Percentiles rank a stretch among this genome's conserved stretches.
phyloP scores from a whole-genome alignment of 148 eudicot species.

The Oxyria digyna region DNA sequence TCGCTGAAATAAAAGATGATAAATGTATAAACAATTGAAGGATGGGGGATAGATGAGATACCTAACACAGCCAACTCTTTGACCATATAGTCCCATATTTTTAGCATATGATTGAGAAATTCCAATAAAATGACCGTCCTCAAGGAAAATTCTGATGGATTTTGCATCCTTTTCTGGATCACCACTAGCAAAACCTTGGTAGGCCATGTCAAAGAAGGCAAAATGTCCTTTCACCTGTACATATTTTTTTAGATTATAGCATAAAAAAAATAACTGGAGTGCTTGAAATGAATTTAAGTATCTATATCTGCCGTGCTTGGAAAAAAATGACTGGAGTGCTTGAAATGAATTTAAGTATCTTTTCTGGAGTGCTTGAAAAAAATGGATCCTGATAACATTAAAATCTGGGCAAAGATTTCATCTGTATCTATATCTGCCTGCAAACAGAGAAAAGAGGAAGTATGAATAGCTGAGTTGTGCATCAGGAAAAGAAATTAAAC shows the following conservation, averaged over 20 bases:
- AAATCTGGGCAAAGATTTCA: no score
- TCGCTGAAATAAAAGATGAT: background rate
- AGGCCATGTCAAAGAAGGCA: slow-evolving; percentile 99
- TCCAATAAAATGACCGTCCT: slow-evolving; percentile 87
- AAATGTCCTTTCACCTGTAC: slow-evolving; percentile 85
- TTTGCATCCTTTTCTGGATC: slow-evolving; percentile 93
- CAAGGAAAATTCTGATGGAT: slow-evolving; percentile 84
- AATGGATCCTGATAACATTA: no score
- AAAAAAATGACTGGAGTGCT: no score
- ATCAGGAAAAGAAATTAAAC: no score
- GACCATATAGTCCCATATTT: slow-evolving; percentile 99
- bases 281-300: no score
- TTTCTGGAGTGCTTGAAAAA: no score
- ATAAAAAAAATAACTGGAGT: no score
- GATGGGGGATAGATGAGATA: slow-evolving; percentile 10
- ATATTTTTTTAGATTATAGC: background rate
- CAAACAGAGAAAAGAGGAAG: no score
- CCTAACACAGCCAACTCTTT: slow-evolving; percentile 99
- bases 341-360: background rate
- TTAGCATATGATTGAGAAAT: slow-evolving; percentile 93
- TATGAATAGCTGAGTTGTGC: no score
- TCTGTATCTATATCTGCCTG: no score
- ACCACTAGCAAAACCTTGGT: slow-evolving; percentile 99
- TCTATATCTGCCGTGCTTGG: no score
- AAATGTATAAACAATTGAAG: background rate